Evolutionary conservation across 2,329 filamentous ascomycete genomes (phyloP).

Genomic region (Apiospora pterosperma): DNA sequence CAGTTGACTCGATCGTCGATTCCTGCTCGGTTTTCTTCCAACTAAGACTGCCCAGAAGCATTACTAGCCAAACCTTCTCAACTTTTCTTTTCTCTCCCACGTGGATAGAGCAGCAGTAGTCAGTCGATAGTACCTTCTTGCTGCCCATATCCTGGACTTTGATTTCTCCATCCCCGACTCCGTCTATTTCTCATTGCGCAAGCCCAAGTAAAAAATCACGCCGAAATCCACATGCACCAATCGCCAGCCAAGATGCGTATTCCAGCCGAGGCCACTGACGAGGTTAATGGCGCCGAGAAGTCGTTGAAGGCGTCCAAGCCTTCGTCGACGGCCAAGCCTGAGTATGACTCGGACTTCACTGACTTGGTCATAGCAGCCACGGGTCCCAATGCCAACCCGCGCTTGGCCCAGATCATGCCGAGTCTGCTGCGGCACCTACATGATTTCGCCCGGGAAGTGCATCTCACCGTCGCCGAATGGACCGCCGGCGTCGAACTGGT

Average conservation of each 20-base stretch:
- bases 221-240: not conserved
- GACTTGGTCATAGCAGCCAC: constrained; percentile 69
- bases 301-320: not conserved
- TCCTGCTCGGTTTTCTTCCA: not conserved
- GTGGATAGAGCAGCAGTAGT: not conserved
- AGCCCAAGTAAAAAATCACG: not conserved
- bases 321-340: not conserved
- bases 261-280: not conserved
- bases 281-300: not conserved
- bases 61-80: not conserved
- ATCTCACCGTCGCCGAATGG: constrained; percentile 80
- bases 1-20: not conserved
- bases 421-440: constrained; percentile 72
- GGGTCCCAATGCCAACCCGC: constrained; percentile 66
- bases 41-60: not conserved
- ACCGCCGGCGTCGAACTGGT: constrained; percentile 61
- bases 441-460: constrained; percentile 76
- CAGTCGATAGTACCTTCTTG: not conserved
- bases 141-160: not conserved
- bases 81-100: not conserved
- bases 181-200: not conserved
- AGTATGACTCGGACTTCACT: constrained; percentile 54
- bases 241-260: not conserved
- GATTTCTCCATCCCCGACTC: not conserved
- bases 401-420: constrained; percentile 65